Conservation (phyloP, 2,329 filamentous ascomycete genomes). For the Claviceps sp. region DNA sequence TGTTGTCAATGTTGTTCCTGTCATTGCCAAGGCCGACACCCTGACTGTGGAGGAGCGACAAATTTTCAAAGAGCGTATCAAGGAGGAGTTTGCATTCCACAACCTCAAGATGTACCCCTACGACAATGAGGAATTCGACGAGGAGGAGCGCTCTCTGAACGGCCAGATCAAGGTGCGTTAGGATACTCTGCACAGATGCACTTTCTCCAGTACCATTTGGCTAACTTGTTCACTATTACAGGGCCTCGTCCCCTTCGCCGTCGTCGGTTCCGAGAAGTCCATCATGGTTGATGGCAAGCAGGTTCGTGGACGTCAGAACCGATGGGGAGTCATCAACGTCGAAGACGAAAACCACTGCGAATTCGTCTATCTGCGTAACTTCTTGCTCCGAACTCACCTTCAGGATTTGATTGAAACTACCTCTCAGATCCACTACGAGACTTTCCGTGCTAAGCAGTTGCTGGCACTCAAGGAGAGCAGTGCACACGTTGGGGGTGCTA, state of each 20-base stretch:
- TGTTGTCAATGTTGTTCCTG: constrained; percentile 96
- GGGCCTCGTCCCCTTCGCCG: constrained; percentile 92
- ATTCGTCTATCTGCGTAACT: constrained; percentile 96
- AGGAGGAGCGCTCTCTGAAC: constrained; percentile 89
- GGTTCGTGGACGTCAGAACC: constrained; percentile 94
- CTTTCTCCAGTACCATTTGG: neutral
- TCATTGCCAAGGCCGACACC: constrained; percentile 96
- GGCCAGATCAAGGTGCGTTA: constrained; percentile 79
- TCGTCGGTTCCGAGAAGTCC: constrained; percentile 94
- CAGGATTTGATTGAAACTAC: constrained; percentile 99
- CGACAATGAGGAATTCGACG: constrained; percentile 97
- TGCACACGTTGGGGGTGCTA: constrained; percentile 63
- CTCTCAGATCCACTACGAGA: constrained; percentile 99
- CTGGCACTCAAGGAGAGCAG: constrained; percentile 97
- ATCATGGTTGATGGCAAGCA: constrained; percentile 97
- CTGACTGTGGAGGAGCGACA: constrained; percentile 90
- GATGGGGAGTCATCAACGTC: constrained; percentile 99
- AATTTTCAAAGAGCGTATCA: constrained; percentile 97
- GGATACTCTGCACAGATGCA: neutral
- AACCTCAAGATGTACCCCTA: constrained; percentile 99
- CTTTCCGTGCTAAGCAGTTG: constrained; percentile 98
- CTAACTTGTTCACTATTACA: constrained; percentile 21
- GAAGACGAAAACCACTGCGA: constrained; percentile 99
- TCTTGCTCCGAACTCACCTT: constrained; percentile 93
- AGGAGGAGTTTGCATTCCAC: constrained; percentile 99